Conservation (phyloP, 345 rosid species). For the Hirschfeldia incana region DNA sequence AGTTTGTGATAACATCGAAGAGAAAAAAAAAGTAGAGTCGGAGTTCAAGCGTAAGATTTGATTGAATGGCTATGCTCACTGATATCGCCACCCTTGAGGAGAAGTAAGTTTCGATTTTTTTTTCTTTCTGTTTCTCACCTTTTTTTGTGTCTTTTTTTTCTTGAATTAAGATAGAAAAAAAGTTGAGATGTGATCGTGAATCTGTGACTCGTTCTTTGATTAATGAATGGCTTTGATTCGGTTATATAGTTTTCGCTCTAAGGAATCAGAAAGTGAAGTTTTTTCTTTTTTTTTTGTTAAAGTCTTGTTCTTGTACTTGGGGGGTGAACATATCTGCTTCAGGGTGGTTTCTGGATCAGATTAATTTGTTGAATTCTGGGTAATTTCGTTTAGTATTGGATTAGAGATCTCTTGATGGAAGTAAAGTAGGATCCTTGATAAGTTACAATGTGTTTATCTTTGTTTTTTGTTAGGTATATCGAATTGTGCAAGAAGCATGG, state of each 20-base stretch:
- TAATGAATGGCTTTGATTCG: too few relatives aligned
- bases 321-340: too few relatives aligned
- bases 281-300: too few relatives aligned
- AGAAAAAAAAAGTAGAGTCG: neutral
- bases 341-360: too few relatives aligned
- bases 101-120: conserved; percentile 26
- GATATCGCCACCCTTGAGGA: conserved; percentile 27
- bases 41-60: conserved; percentile 12
- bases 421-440: neutral
- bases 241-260: too few relatives aligned
- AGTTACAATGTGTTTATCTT: conserved; percentile 10
- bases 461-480: conserved; percentile 51
- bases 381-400: conserved; percentile 2
- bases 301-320: too few relatives aligned
- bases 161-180: neutral
- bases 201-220: too few relatives aligned
- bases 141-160: neutral
- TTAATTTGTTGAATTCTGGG: neutral
- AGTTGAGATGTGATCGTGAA: conserved; percentile 7
- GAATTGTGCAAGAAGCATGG: conserved; percentile 63
- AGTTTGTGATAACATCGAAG: conserved; percentile 16
- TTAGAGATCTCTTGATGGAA: conserved; percentile 18
- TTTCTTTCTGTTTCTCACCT: rapidly evolving
- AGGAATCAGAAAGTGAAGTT: too few relatives aligned
- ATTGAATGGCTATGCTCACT: conserved; percentile 31